Base-by-base conservation (phyloP, 2,329 filamentous ascomycete genomes). In the Bipolaris cookei region DNA sequence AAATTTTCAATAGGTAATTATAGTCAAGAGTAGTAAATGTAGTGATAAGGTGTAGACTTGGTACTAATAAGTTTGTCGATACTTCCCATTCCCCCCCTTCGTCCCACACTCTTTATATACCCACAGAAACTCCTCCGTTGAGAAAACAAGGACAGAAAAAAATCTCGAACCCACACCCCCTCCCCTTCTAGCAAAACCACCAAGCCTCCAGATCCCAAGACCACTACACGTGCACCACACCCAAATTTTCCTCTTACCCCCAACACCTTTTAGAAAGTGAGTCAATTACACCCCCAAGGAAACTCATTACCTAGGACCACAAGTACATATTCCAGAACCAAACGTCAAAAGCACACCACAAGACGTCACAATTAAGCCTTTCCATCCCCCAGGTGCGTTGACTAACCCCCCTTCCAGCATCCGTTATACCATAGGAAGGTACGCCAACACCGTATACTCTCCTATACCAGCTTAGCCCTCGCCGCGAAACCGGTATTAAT, bases 91-190 rank as follows among this genome's bases (percentile, higher is more conserved):
- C 13, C 21, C 50, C 28, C 48, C 38, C 16, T 37, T n/a, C 37
- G 20, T 21, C 10, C 21, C 44, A 53, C 35, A 14, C 50, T 14
- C 51, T 21, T 61, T 62, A 62, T 62, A 62, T 65, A 64, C 54
- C 45, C 39, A 30, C 34, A 28, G 8, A n/a, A 13, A 3, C 18
- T 16, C 35, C 2, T 30, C 28, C 3, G 4, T 10, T 2, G 8
- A 13, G 10, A 30, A 44, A 39, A 18, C 49, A 42, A 13, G 30
- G 50, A 32, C 49, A 10, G 35, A 46, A 61, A 37, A 54, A 51
- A 56, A 37, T 59, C 56, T 51, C 30, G 6, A 30, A 30, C 3
- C 25, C 48, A 10, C 25, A 20, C 41, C 5, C n/a, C n/a, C n/a
- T 16, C 16, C 4, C 18, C 21, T 44, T 7, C 28, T 30, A 37